Conservation (phyloP, 2,329 filamentous ascomycete species). For the Alternaria brassicae region DNA sequence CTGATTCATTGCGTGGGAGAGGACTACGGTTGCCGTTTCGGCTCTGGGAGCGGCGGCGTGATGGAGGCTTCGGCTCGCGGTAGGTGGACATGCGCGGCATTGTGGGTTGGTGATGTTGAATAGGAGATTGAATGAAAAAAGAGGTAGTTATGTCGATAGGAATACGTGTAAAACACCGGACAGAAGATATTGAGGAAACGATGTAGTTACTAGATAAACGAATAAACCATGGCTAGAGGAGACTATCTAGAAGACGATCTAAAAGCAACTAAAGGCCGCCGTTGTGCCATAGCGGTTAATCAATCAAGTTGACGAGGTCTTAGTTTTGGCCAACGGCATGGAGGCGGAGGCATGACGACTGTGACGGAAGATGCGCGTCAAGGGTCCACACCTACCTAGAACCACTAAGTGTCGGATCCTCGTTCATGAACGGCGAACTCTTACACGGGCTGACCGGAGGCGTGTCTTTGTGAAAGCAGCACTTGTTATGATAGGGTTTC, state of each 20-base stretch:
- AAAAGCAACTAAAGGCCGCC: slow-evolving; percentile 2
- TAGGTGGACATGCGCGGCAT: slow-evolving; percentile 15
- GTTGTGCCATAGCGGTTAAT: neutral
- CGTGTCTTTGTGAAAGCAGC: neutral
- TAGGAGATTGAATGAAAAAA: neutral
- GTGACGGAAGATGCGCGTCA: slow-evolving; percentile 11
- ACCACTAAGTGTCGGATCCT: neutral
- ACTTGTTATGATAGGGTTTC: neutral
- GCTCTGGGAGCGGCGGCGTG: slow-evolving; percentile 10
- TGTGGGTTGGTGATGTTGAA: neutral
- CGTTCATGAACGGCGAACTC: neutral
- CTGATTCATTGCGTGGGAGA: neutral
- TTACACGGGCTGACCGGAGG: neutral
- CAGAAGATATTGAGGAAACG: neutral
- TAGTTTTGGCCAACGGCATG: neutral
- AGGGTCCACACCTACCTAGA: slow-evolving; percentile 5
- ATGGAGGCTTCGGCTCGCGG: slow-evolving; percentile 16
- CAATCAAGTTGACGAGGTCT: neutral
- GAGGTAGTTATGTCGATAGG: neutral
- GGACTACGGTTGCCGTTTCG: neutral
- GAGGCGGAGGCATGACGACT: slow-evolving; percentile 7
- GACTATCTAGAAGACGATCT: neutral
- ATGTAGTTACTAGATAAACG: neutral
- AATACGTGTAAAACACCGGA: neutral
- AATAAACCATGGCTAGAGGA: neutral